Evolutionary conservation across 164 flowering plant species (phyloP).

Genomic region (Magnolia officinalis): DNA sequence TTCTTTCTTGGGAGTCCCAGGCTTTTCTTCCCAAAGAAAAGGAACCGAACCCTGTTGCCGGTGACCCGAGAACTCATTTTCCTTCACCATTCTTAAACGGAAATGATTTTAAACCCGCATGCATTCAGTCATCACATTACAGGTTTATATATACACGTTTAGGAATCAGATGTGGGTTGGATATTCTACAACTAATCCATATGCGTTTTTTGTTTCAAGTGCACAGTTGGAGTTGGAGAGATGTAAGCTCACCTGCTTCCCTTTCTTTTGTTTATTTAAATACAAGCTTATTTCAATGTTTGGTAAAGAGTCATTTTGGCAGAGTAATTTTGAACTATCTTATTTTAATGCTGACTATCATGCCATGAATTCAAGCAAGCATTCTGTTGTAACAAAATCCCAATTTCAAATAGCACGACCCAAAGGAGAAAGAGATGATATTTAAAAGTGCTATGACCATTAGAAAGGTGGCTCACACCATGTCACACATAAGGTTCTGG

Average conservation of each 20-base stretch:
- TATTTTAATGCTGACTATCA: too few species aligned
- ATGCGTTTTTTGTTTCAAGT: conserved; percentile 11
- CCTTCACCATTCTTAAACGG: conserved; percentile 32
- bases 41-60: conserved; percentile 40
- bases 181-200: not conserved
- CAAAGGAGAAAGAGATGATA: too few species aligned
- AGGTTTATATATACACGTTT: not conserved
- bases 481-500: too few species aligned
- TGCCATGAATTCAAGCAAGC: too few species aligned
- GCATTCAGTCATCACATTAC: not conserved
- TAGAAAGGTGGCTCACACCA: too few species aligned
- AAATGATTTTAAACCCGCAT: not conserved
- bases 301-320: too few species aligned
- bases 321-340: too few species aligned
- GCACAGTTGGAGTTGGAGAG: conserved; percentile 14
- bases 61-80: conserved; percentile 1
- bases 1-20: conserved; percentile 67
- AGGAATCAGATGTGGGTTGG: not conserved
- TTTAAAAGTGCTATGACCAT: too few species aligned
- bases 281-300: too few species aligned
- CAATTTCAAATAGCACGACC: too few species aligned
- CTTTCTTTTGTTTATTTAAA: not conserved
- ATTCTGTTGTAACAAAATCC: too few species aligned
- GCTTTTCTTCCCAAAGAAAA: conserved; percentile 79
- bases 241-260: conserved; percentile 32